Base-by-base conservation (phyloP, 352 stramenopile species). In the Phytophthora idaei region DNA sequence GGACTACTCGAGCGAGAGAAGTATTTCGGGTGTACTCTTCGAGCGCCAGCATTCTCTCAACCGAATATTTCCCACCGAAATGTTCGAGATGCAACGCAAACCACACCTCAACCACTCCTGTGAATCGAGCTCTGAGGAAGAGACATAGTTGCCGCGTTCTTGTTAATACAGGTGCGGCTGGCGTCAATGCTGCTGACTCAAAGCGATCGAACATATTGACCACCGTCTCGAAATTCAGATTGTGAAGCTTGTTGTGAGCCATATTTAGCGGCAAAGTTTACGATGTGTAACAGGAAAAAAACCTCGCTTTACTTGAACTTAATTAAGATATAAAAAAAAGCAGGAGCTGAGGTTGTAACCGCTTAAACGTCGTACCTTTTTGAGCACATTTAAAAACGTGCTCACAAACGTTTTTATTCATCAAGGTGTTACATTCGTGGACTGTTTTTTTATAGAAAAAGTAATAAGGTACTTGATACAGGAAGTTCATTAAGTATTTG, bases 61-160 rank as follows among this genome's bases (percentile, higher is more conserved):
- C 34, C 0, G 65, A 73, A 34, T 69, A 73, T 61, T 65, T 73
- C 0, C 65, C 65, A 28, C 65, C 59, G 25, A 57, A 73, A 28
- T 65, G 65, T 12, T 53, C 48, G 2, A 69, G 39, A n/a, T 69
- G 65, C 0, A 64, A 1, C 11, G 46, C 29, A 46, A 52, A 65
- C 52, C 46, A 65, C 5, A 1, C 5, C n/a, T 64, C 36, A 14
- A 58, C 25, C 29, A 64, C 2, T 28, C 34, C 48, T 14, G 21
- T 49, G 2, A 21, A 48, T 39, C 29, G n/a, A 36, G 27, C 4
- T 34, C 25, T 36, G 1, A 71, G 7, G 2, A 46, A 31, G 9
- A 10, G 6, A 37, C 11, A 56, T n/a, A 64, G 1, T 7, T 14
- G 5, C 9, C 17, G 9, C 11, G 37, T 8, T 21, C 1, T 21